These are phyloP conservation scores for Pleurotus eryngii DNA, from an alignment of 768 basidiomycete genomes.

Conservation along the genomic window DNA sequence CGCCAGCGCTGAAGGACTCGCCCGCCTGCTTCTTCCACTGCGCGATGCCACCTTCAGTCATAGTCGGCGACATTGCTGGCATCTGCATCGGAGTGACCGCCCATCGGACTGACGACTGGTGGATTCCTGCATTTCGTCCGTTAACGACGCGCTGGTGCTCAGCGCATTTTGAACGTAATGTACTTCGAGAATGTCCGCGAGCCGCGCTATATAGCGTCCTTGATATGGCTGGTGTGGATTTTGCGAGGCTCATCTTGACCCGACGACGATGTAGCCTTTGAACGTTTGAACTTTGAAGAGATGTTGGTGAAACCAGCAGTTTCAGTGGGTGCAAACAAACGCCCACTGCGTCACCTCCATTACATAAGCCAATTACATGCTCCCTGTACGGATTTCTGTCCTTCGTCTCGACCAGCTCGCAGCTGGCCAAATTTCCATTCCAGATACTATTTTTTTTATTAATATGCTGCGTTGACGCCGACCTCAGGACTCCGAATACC, in stretches of 20 bases:
- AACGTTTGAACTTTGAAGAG: background rate
- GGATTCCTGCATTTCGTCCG: conserved; percentile 40
- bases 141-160: background rate
- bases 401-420: background rate
- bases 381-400: background rate
- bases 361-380: background rate
- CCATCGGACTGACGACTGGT: conserved; percentile 43
- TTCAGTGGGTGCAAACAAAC: background rate
- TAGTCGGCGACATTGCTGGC: conserved; percentile 97
- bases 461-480: background rate
- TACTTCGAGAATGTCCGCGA: background rate
- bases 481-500: background rate
- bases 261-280: background rate
- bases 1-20: conserved; percentile 74
- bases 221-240: background rate
- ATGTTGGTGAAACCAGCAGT: background rate
- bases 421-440: background rate
- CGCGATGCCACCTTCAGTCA: conserved; percentile 92
- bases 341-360: background rate
- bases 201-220: background rate
- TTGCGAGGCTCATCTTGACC: background rate
- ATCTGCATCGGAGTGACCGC: conserved; percentile 79
- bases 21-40: conserved; percentile 90
- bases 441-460: background rate
- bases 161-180: background rate